Evolutionary conservation across 345 rosid genomes (phyloP), one percentile per base, ranked within the genome.

Genomic region (Eucalyptus tenuipes): DNA sequence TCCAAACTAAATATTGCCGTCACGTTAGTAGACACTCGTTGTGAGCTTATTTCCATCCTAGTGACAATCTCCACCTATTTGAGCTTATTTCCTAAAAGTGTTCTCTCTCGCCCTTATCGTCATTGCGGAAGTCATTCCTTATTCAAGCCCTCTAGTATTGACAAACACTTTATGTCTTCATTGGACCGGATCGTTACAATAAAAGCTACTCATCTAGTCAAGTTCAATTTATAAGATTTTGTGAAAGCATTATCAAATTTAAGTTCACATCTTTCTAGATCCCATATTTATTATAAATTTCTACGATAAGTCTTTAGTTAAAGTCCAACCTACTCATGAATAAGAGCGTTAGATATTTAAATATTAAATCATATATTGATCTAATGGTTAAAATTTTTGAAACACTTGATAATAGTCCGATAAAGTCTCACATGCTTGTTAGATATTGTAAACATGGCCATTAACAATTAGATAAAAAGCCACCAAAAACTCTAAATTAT

Each of bases 361-460:
- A 64, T 64, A n/a, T 64, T 64, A 7, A 14, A 64, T 1, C 20
- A n/a, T 4, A 8, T 0, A 13, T 64, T 64, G 5, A 29, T 64
- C 1, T 3, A 64, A 13, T 15, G 0, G 5, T 14, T n/a, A 29
- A 64, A n/a, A 29, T 0, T n/a, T 29, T 64, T n/a, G 13, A 15
- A 29, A 61, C 0, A 61, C 4, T 29, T 13, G 16, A 0, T 3
- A 7, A 7, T 4, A 0, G 10, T n/a, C 1, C 5, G 2, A n/a
- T 64, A 64, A 64, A 64, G 0, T 64, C 2, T n/a, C 10, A 7
- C 20, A 14, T 64, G 18, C 75, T n/a, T 7, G n/a, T 59, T 27
- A 59, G 16, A 6, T 11, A 27, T 13, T 59, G 7, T 59, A n/a
- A 7, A n/a, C 75, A 64, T n/a, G 37, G 16, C 20, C 18, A 64